Evolutionary conservation across 1,284 basidiomycete species (phyloP).

Genomic region (Trichosporon coremiiforme): DNA sequence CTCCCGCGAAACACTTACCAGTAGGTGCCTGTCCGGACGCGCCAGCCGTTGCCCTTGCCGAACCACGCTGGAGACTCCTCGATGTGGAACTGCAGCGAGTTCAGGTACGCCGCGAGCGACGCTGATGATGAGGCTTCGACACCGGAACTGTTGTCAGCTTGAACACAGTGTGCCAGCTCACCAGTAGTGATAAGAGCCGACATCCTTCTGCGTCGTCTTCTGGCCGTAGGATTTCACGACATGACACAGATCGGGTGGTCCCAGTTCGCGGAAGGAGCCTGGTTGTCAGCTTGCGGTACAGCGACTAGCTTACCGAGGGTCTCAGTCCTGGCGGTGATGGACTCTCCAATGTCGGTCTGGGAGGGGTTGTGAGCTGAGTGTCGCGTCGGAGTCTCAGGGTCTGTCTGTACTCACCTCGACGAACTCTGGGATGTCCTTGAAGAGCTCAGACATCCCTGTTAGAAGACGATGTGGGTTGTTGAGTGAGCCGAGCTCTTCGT

Average conservation of each 20-base stretch:
- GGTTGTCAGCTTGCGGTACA: not conserved
- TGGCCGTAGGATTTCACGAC: conserved; percentile 85
- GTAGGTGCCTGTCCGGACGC: conserved; percentile 89
- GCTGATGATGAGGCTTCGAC: conserved; percentile 97
- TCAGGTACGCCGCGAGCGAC: conserved; percentile 95
- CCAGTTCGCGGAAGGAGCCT: conserved; percentile 95
- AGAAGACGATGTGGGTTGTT: conserved; percentile 4
- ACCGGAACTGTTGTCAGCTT: conserved; percentile 66
- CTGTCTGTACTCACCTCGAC: conserved; percentile 62
- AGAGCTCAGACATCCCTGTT: conserved; percentile 57
- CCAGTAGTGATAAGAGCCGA: conserved; percentile 87
- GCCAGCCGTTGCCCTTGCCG: conserved; percentile 81
- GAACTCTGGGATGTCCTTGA: conserved; percentile 69
- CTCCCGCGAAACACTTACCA: conserved; percentile 64
- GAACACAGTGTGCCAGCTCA: conserved; percentile 23
- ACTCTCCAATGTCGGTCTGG: conserved; percentile 88
- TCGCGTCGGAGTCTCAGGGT: too few relatives aligned
- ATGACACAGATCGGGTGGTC: conserved; percentile 95
- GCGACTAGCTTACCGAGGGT: conserved; percentile 69
- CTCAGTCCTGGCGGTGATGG: conserved; percentile 86
- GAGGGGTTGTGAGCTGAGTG: not conserved
- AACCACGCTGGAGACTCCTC: conserved; percentile 94
- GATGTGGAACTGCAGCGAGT: conserved; percentile 91
- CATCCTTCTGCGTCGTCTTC: conserved; percentile 78
- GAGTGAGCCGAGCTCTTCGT: conserved; percentile 15